Conservation (phyloP, 2,329 filamentous ascomycete genomes). For the Colletotrichum sp. region DNA sequence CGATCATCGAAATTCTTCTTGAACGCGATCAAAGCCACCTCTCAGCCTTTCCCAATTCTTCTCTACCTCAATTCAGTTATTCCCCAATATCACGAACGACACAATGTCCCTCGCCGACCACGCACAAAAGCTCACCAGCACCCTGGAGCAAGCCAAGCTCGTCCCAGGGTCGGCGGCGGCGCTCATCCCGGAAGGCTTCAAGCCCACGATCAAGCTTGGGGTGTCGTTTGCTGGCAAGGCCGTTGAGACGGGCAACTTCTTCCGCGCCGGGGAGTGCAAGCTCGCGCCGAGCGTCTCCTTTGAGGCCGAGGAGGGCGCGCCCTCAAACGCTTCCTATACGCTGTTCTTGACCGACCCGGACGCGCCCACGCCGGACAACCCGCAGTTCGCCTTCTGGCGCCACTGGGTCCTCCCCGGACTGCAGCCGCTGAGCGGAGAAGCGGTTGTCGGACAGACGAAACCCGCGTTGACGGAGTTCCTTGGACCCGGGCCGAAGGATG, state of each 20-base stretch:
- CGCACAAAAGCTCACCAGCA: conserved; percentile 28
- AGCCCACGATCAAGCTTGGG: conserved; percentile 42
- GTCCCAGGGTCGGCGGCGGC: conserved; percentile 42
- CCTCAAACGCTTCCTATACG: conserved; percentile 41
- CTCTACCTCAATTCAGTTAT: background rate
- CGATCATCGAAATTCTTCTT: background rate
- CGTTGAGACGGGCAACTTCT: conserved; percentile 41
- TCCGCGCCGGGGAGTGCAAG: conserved; percentile 43
- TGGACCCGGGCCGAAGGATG: conserved; percentile 50
- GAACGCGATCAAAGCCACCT: background rate
- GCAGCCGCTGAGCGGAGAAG: conserved; percentile 31
- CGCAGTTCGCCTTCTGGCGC: conserved; percentile 60
- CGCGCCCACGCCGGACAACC: conserved; percentile 59
- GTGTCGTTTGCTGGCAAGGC: conserved; percentile 39
- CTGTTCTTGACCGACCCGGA: conserved; percentile 59
- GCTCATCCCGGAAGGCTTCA: conserved; percentile 48
- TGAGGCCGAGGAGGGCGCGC: conserved; percentile 34
- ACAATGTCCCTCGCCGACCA: conserved; percentile 23
- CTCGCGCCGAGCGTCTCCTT: conserved; percentile 41
- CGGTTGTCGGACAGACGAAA: conserved; percentile 31
- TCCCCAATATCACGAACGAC: background rate
- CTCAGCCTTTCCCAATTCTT: too few relatives aligned
- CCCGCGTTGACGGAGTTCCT: conserved; percentile 46
- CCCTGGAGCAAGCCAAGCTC: conserved; percentile 42
- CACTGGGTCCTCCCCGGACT: conserved; percentile 56